Percentiles rank a stretch among this genome's conserved stretches.
Evolutionary conservation across 345 rosid genomes (phyloP).

Genomic region (Reutealis trisperma): DNA sequence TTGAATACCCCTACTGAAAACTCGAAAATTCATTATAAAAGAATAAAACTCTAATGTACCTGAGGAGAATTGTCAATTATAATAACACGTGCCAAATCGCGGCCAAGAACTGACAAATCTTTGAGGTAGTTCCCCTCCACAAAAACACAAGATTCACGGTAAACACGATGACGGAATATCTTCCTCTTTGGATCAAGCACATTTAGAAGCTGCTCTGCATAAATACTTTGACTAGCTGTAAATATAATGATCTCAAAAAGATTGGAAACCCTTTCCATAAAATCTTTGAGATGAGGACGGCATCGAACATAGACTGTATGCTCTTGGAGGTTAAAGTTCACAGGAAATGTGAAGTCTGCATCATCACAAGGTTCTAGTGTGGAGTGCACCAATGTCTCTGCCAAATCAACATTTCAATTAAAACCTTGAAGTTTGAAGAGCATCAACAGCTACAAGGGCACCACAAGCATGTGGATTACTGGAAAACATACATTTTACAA

Average conservation of each 20-base stretch:
- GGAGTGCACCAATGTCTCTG: conserved; percentile 99
- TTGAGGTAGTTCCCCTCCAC: conserved; percentile 95
- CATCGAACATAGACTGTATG: conserved; percentile 89
- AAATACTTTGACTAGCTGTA: conserved; percentile 98
- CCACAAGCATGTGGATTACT: background rate
- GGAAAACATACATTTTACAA: background rate
- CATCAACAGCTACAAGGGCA: background rate
- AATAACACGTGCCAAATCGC: conserved; percentile 81
- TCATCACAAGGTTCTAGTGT: conserved; percentile 79
- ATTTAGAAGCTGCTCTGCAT: conserved; percentile 94
- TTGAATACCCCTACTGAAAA: background rate
- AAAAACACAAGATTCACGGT: conserved; percentile 91
- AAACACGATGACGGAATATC: conserved; percentile 88
- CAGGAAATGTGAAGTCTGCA: conserved; percentile 92
- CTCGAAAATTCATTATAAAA: background rate
- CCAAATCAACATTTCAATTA: conserved; percentile 19
- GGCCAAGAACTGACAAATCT: conserved; percentile 92
- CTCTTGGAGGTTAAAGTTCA: conserved; percentile 76
- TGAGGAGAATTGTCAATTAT: conserved; percentile 98
- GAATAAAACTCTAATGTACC: conserved; percentile 43
- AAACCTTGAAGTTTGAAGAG: background rate
- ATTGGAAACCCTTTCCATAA: conserved; percentile 81
- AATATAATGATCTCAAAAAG: conserved; percentile 92
- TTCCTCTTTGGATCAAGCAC: conserved; percentile 99
- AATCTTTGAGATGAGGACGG: conserved; percentile 87